Percentiles rank a stretch among this genome's conserved stretches.
Evolutionary conservation across 2,329 filamentous ascomycete species (phyloP).

Genomic region (Rugonectria rugulosa): DNA sequence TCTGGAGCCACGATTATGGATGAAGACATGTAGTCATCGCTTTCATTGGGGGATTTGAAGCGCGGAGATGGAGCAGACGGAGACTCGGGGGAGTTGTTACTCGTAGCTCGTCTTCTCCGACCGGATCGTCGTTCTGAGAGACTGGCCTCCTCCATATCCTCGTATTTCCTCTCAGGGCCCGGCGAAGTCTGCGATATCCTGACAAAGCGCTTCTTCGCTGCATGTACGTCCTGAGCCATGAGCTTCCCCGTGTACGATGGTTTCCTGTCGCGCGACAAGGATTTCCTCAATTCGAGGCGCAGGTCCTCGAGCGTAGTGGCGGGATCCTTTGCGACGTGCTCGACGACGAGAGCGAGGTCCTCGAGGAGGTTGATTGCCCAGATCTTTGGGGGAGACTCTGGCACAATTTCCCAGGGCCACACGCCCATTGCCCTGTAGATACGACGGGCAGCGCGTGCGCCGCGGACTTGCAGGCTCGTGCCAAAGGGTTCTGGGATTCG

Average conservation of each 20-base stretch:
- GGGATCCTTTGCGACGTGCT: conserved; percentile 38
- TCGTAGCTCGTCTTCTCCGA: conserved; percentile 28
- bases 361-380: conserved; percentile 41
- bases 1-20: conserved; percentile 39
- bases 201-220: conserved; percentile 40
- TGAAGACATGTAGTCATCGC: conserved; percentile 36
- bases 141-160: conserved; percentile 28
- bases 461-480: conserved; percentile 34
- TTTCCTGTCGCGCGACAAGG: conserved; percentile 39
- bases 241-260: conserved; percentile 40
- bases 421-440: conserved; percentile 39
- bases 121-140: conserved; percentile 32
- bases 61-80: conserved; percentile 27
- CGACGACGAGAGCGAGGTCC: conserved; percentile 38
- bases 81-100: conserved; percentile 32
- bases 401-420: conserved; percentile 41
- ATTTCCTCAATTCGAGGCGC: conserved; percentile 36
- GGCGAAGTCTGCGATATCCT: conserved; percentile 32
- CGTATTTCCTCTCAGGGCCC: conserved; percentile 22
- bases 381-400: conserved; percentile 40
- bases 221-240: conserved; percentile 41
- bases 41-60: conserved; percentile 33
- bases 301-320: conserved; percentile 38
- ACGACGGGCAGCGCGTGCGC: conserved; percentile 37
- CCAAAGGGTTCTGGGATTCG: conserved; percentile 39